These are phyloP conservation scores for Rubroboletus pulcherrimus DNA, from an alignment of 768 basidiomycete species.

Conservation along the genomic window DNA sequence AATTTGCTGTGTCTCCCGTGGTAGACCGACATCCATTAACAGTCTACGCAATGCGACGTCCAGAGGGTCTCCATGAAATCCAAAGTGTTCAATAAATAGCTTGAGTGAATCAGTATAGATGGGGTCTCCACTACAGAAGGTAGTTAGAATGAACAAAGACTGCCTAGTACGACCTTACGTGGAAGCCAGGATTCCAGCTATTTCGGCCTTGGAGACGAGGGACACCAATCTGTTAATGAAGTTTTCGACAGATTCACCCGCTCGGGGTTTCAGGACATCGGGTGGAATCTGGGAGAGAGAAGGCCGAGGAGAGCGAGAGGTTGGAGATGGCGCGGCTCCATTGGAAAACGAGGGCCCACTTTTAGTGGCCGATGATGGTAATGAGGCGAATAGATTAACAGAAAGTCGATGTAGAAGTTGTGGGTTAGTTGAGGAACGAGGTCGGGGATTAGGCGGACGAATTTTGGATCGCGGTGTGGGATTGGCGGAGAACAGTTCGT, in stretches of 20 bases:
- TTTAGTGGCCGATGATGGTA: slow-evolving; percentile 34
- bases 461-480: slow-evolving; percentile 14
- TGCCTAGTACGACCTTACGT: slow-evolving; percentile 46
- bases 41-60: slow-evolving; percentile 89
- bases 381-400: slow-evolving; percentile 55
- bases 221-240: slow-evolving; percentile 66
- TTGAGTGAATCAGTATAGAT: slow-evolving; percentile 69
- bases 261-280: slow-evolving; percentile 49
- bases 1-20: slow-evolving; percentile 96
- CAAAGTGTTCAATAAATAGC: slow-evolving; percentile 70
- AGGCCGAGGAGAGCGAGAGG: slow-evolving; percentile 40
- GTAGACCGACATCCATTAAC: slow-evolving; percentile 88
- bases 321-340: slow-evolving; percentile 20
- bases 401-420: slow-evolving; percentile 69
- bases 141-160: slow-evolving; percentile 7
- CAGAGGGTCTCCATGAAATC: slow-evolving; percentile 76
- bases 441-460: slow-evolving; percentile 37
- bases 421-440: slow-evolving; percentile 59
- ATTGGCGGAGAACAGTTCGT: not conserved
- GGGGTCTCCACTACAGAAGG: slow-evolving; percentile 53
- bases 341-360: slow-evolving; percentile 7
- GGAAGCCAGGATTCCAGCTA: slow-evolving; percentile 76
- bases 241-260: slow-evolving; percentile 63
- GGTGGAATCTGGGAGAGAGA: slow-evolving; percentile 43
- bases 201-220: slow-evolving; percentile 70